Evolutionary conservation across 129 eudicot species (phyloP), one percentile per base, ranked within the genome.

Genomic region (Centaurea solstitialis): DNA sequence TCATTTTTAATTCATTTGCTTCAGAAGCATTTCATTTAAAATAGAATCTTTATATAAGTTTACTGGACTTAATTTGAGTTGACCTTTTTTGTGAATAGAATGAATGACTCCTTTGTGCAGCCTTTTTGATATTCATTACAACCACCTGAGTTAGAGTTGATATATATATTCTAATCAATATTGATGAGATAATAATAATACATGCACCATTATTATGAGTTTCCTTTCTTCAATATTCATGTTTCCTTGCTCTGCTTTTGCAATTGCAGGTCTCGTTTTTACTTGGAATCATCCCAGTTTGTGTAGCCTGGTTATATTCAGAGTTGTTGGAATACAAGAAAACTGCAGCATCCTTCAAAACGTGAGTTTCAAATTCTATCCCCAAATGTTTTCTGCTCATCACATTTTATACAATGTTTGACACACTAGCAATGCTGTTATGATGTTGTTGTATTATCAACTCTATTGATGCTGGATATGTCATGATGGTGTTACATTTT

Each of bases 261-360:
- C 7, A 24, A 47, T 74, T 87, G 85, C 91, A 94, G 98, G 97
- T 94, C 79, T 85, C 97, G 2, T 91, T 94, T 90, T 82, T 94
- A 12, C 95, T 94, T 80, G 98, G 95, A 43, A 70, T 91, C 53
- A 83, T 90, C 70, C 92, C 97, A 33, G 41, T 93, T 22, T 82
- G 85, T 77, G 88, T 86, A 35, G 92, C 97, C 40, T 94, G 98
- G 98, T 57, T 94, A 69, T 94, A 86, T 80, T 89, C 98, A 18
- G 97, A 94, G 86, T 83, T 86, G 82, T 80, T 94, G 91, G 91
- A 91, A 77, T 82, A 85, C 88, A 88, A 87, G 82, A 93, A 85
- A 85, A 87, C 78, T 61, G 86, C 91, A 21, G 45, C 87, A 21
- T 30, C 77, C n/a, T 33, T 85, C 7, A 91, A 91, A 90, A 57